Conservation (phyloP, 2,329 filamentous ascomycete genomes). For the Colletotrichum sp. region DNA sequence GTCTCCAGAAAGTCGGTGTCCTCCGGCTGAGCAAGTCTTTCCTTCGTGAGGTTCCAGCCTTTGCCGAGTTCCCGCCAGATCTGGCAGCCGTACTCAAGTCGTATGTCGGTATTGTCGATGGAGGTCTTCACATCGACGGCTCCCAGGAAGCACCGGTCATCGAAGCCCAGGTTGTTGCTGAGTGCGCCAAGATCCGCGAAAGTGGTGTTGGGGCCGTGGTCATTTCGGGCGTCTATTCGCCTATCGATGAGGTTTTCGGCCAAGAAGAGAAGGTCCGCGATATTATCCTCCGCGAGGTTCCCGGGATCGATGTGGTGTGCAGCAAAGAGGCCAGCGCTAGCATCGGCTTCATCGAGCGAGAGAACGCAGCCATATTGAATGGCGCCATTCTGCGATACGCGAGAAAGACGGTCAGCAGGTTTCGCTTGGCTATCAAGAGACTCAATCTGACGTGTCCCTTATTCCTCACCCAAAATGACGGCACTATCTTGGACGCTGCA, state of each 20-base stretch:
- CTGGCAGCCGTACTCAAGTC: constrained; percentile 52
- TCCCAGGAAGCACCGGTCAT: constrained; percentile 46
- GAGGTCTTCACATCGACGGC: constrained; percentile 59
- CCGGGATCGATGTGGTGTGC: constrained; percentile 50
- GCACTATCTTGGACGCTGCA: constrained; percentile 60
- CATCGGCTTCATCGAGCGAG: constrained; percentile 62
- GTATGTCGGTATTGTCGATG: constrained; percentile 49
- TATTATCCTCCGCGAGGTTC: constrained; percentile 44
- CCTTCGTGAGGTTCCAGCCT: constrained; percentile 53
- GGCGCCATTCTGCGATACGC: constrained; percentile 57
- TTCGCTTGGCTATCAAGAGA: constrained; percentile 54
- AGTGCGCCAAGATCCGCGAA: constrained; percentile 43
- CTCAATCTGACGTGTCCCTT: constrained; percentile 58
- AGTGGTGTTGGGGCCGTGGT: constrained; percentile 53
- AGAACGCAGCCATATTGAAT: constrained; percentile 70
- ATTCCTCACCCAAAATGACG: constrained; percentile 69
- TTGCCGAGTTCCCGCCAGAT: constrained; percentile 57
- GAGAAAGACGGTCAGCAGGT: constrained; percentile 55
- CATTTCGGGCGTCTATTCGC: constrained; percentile 56
- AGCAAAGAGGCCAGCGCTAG: constrained; percentile 56
- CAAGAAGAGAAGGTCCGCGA: constrained; percentile 55
- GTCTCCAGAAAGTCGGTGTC: constrained; percentile 56
- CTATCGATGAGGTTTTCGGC: constrained; percentile 48
- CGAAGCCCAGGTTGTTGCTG: constrained; percentile 19
- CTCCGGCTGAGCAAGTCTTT: constrained; percentile 60